Percentiles rank a stretch among this genome's conserved stretches.
Conservation (phyloP, 2,329 filamentous ascomycete species). For the Fusarium camptoceras region DNA sequence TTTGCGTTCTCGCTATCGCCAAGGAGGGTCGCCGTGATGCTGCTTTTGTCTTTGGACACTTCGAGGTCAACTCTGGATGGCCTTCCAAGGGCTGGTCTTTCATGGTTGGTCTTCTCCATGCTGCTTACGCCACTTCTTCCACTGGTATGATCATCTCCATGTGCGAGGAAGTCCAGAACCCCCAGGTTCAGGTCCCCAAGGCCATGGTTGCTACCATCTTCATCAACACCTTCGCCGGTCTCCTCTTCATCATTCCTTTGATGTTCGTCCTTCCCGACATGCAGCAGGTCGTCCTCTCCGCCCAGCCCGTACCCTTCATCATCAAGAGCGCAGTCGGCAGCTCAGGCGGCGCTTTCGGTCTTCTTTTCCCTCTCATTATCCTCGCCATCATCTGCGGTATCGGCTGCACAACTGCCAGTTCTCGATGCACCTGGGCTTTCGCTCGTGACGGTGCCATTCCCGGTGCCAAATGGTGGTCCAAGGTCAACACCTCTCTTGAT, state of each 20-base stretch:
- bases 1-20: slow-evolving; percentile 73
- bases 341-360: slow-evolving; percentile 69
- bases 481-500: slow-evolving; percentile 71
- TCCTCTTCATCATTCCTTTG: slow-evolving; percentile 76
- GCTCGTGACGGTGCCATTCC: slow-evolving; percentile 77
- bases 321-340: slow-evolving; percentile 71
- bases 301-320: slow-evolving; percentile 74
- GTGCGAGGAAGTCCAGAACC: slow-evolving; percentile 78
- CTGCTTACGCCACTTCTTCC: slow-evolving; percentile 78
- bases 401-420: slow-evolving; percentile 76
- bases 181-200: slow-evolving; percentile 75
- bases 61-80: slow-evolving; percentile 78
- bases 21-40: slow-evolving; percentile 74
- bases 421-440: slow-evolving; percentile 76
- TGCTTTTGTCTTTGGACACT: slow-evolving; percentile 74
- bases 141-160: slow-evolving; percentile 86
- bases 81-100: slow-evolving; percentile 74
- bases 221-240: slow-evolving; percentile 74
- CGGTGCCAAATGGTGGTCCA: slow-evolving; percentile 69
- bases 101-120: slow-evolving; percentile 77
- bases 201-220: slow-evolving; percentile 77
- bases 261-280: slow-evolving; percentile 77
- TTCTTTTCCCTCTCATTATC: slow-evolving; percentile 73
- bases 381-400: slow-evolving; percentile 75
- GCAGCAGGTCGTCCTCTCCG: slow-evolving; percentile 62